Evolutionary conservation across 805 yeast species (phyloP), one percentile per base, ranked within the genome.

Genomic region (Wickerhamomyces hampshirensis): DNA sequence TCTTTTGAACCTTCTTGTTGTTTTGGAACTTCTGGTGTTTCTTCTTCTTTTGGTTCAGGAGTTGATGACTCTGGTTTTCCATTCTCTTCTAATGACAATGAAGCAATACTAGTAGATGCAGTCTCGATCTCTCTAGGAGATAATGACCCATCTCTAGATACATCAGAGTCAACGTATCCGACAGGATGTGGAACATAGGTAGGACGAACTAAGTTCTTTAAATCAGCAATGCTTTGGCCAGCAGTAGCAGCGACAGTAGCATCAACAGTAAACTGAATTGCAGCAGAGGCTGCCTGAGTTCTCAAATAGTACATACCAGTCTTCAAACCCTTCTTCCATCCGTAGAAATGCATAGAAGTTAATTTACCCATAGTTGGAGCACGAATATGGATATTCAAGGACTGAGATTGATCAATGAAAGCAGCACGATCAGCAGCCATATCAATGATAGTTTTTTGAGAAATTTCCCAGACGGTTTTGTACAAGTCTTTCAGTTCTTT

Each of bases 271-370:
- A 88, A 91, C 66, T 91, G 94, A 59, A 91, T 91, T 33, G 98
- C 96, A 33, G 95, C 84, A 24, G 96, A 76, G 19, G 98, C 98
- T 40, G 98, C 96, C 70, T 86, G 95, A 4, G 98, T 88, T 63
- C 97, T 79, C 61, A 89, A 69, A 61, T 89, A 89, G 70, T 89
- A 89, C 91, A 89, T 88, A 50, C 98, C 98, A 7, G 98, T 89
- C 72, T 89, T 89, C 52, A 89, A 72, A 38, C 98, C 98, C 67
- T 83, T 85, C 68, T 83, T 84, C 98, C 98, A 89, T 28, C 95
- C 96, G 59, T 89, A 87, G 70, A 89, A 89, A 60, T 89, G 98
- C 96, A 91, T 89, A 48, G 89, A 77, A 8, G 97, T 89, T 55
- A 89, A 73, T 62, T 91, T 91, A 53, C 95, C 94, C 88, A 86